Percentiles rank a stretch among this genome's conserved stretches.
These are phyloP conservation scores for Camellia oleifera DNA, from an alignment of 179 eudicot genomes.

Conservation along the genomic window DNA sequence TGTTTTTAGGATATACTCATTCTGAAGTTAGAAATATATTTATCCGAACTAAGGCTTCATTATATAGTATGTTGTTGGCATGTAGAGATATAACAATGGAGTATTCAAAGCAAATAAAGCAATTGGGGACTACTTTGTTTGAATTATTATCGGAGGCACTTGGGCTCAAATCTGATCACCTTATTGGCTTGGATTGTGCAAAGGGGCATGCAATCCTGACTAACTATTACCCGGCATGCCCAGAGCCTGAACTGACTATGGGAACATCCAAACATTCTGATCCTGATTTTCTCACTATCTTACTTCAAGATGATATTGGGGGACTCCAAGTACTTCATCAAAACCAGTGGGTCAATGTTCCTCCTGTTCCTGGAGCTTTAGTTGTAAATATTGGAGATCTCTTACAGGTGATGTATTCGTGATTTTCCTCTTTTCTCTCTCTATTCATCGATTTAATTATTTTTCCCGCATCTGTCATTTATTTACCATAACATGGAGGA, in stretches of 20 bases:
- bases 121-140: constrained; percentile 36
- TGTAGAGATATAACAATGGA: constrained; percentile 48
- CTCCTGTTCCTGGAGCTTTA: too few relatives aligned
- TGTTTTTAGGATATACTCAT: neutral
- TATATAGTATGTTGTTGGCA: neutral
- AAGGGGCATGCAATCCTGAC: constrained; percentile 36
- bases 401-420: too few relatives aligned
- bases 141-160: constrained; percentile 51
- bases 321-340: too few relatives aligned
- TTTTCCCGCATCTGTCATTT: neutral
- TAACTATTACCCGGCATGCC: constrained; percentile 49
- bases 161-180: constrained; percentile 34
- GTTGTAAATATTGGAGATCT: too few relatives aligned
- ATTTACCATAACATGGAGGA: neutral
- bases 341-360: too few relatives aligned
- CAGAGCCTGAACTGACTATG: too few relatives aligned
- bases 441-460: neutral
- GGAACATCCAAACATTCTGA: too few relatives aligned
- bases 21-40: too few relatives aligned
- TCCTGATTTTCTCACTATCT: too few relatives aligned
- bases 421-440: neutral
- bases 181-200: constrained; percentile 40
- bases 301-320: too few relatives aligned
- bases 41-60: neutral
- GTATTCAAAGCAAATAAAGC: constrained; percentile 43